Percentiles rank a stretch among this genome's conserved stretches.
Conservation (phyloP, 139 green algal species). For the Chlorella sp. region DNA sequence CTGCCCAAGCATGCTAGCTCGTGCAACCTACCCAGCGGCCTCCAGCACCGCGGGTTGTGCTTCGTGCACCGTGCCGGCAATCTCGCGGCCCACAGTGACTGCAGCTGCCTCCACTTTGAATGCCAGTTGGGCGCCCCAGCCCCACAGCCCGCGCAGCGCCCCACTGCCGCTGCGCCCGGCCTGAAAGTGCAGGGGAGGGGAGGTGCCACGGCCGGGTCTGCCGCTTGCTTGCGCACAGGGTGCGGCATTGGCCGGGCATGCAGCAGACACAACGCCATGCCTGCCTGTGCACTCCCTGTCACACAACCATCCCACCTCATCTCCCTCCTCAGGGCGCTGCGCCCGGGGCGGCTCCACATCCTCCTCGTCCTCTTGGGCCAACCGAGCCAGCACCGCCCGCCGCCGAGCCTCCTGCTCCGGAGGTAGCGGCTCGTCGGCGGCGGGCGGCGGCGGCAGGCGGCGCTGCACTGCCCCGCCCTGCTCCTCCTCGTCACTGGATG, state of each 20-base stretch:
- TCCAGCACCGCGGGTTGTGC: neutral
- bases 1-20: too few species aligned
- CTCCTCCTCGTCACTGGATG: neutral
- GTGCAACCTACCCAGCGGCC: neutral
- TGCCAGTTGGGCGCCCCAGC: neutral
- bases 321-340: neutral
- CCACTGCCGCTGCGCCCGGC: too few species aligned
- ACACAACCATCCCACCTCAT: too few species aligned
- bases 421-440: neutral
- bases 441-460: neutral
- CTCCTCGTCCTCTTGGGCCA: conserved; percentile 22
- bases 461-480: neutral
- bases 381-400: conserved; percentile 17
- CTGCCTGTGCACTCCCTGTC: too few species aligned
- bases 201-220: too few species aligned
- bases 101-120: conserved; percentile 19
- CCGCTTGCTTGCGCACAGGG: neutral
- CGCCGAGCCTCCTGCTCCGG: conserved; percentile 11
- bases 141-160: conserved; percentile 25
- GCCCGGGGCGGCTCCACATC: neutral
- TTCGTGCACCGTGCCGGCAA: conserved; percentile 26
- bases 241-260: too few species aligned
- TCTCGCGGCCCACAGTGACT: neutral
- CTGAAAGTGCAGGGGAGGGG: too few species aligned
- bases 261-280: too few species aligned